Evolutionary conservation across 2,329 filamentous ascomycete species (phyloP), one percentile per base, ranked within the genome.

Genomic region (Cercospora zeae-maydis): DNA sequence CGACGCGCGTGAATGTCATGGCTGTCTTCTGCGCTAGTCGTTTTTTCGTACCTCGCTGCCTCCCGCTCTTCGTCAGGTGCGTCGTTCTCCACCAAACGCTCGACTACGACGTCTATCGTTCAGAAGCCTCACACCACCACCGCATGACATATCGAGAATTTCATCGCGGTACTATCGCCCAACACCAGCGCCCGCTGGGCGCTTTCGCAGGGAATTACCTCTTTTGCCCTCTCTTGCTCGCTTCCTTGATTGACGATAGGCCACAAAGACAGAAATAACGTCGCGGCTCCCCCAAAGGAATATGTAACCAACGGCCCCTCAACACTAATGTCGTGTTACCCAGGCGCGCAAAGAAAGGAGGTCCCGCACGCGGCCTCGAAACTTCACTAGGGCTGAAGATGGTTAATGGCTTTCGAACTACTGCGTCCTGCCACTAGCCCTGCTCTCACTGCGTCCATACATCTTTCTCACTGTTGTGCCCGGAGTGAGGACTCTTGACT

Each of bases 351-450:
- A 47, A 9, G 13, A 31, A 31, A 58, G 39, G n/a, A 58, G 39
- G n/a, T 19, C 56, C 24, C 49, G 27, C 49, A 10, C 27, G 33
- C 37, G 27, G 31, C 27, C 42, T 49, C 27, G 30, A 58, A 58
- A 49, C 39, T n/a, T 14, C 19, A 36, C 56, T 58, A 58, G 45
- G 37, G 56, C 56, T 58, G 56, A 58, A 58, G 39, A 34, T 58
- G 56, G 56, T 51, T 39, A 55, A 58, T 24, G 56, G 37, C 37
- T 47, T 49, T 13, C 39, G 42, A 34, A 58, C 56, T 58, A 58
- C 37, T 47, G 56, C 42, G 56, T 49, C 56, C 37, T 58, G 42
- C 56, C 56, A 58, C 56, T 58, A 58, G 56, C 21, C 19, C 56
- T 49, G 30, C 56, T 19, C 19, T 39, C 30, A 34, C 24, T 39